These are phyloP conservation scores for Stagonosporopsis vannaccii DNA, from an alignment of 2,329 filamentous ascomycete species.

Conservation along the genomic window DNA sequence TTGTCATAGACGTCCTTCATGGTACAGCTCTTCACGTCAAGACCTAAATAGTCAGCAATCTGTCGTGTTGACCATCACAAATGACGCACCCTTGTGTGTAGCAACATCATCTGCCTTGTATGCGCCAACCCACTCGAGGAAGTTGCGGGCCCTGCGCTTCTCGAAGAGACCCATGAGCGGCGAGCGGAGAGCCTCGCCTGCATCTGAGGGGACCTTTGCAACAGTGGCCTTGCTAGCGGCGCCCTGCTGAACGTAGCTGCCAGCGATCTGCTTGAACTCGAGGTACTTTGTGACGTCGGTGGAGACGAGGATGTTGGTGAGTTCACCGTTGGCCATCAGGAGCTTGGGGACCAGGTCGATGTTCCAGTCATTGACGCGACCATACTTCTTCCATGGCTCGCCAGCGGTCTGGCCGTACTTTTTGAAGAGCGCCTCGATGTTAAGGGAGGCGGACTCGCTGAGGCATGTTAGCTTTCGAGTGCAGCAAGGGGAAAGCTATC, in stretches of 20 bases:
- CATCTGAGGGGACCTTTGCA: constrained; percentile 95
- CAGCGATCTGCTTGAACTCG: constrained; percentile 74
- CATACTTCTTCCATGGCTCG: constrained; percentile 98
- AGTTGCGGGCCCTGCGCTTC: constrained; percentile 95
- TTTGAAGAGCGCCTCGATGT: constrained; percentile 93
- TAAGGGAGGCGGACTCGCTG: constrained; percentile 94
- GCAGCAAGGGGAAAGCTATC: constrained; percentile 1
- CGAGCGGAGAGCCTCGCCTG: constrained; percentile 83
- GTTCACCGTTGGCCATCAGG: constrained; percentile 96
- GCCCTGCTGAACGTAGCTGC: constrained; percentile 95
- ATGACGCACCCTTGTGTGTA: constrained; percentile 82
- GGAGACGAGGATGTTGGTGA: constrained; percentile 97
- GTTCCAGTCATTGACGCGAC: constrained; percentile 97
- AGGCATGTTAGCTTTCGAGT: constrained; percentile 33
- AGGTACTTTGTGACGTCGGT: constrained; percentile 72
- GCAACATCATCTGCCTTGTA: constrained; percentile 83
- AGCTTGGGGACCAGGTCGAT: constrained; percentile 98
- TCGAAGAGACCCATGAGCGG: constrained; percentile 97
- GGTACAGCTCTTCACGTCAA: constrained; percentile 78
- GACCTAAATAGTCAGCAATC: constrained; percentile 56
- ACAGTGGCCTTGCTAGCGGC: constrained; percentile 83
- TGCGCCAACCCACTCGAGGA: constrained; percentile 91
- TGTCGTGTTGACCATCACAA: not conserved
- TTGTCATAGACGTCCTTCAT: constrained; percentile 99
- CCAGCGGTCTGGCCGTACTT: constrained; percentile 88